phyloP scores from a whole-genome alignment of 768 basidiomycete genomes.

The Trametes cinnabarina region DNA sequence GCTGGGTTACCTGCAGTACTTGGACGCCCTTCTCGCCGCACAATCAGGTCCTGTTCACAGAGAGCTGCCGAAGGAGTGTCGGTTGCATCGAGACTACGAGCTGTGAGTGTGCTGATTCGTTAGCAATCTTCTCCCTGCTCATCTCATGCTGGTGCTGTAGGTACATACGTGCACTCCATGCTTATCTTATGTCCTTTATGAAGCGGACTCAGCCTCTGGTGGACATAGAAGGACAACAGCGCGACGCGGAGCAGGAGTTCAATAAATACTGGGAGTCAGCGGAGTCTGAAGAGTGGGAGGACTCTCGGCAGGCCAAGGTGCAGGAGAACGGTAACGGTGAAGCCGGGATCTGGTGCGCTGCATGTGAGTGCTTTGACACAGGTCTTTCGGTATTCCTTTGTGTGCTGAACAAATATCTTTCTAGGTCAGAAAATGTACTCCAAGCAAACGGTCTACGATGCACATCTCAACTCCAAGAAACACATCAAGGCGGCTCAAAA shows the following conservation, averaged over 20 bases:
- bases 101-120: conserved; percentile 47
- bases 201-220: conserved; percentile 82
- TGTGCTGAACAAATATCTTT: neutral
- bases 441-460: conserved; percentile 97
- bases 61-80: conserved; percentile 67
- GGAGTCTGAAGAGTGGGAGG: conserved; percentile 77
- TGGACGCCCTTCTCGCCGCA: conserved; percentile 77
- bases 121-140: neutral
- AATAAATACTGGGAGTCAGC: conserved; percentile 75
- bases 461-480: conserved; percentile 93
- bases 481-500: conserved; percentile 89
- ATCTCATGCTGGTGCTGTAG: conserved; percentile 37
- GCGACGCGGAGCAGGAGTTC: conserved; percentile 67
- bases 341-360: conserved; percentile 90
- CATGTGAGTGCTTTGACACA: conserved; percentile 58
- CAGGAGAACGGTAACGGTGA: conserved; percentile 42
- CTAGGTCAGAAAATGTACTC: conserved; percentile 92
- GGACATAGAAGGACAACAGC: conserved; percentile 69
- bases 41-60: conserved; percentile 59
- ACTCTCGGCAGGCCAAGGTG: conserved; percentile 38
- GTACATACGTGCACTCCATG: conserved; percentile 80
- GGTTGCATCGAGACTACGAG: conserved; percentile 75
- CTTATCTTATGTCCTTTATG: conserved; percentile 83
- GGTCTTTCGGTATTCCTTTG: conserved; percentile 8
- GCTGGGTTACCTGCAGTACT: conserved; percentile 88